phyloP scores from a whole-genome alignment of 192 early-diverging fungal genomes.

The Coemansia sp. region DNA sequence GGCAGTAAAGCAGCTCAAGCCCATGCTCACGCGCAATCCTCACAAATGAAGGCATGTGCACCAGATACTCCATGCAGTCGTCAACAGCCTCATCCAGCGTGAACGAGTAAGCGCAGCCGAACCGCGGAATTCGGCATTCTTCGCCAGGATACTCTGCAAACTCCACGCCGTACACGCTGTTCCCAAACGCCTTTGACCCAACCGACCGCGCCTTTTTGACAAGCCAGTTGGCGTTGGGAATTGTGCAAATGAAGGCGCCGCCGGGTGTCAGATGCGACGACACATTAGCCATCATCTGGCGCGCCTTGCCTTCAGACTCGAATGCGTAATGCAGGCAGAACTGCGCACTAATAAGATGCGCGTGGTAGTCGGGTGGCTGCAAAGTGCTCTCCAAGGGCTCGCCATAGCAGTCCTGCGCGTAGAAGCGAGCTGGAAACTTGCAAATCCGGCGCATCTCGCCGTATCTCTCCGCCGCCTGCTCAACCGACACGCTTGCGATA shows the following conservation, averaged over 20 bases:
- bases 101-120: conserved; percentile 89
- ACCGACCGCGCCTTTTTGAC: conserved; percentile 45
- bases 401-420: conserved; percentile 85
- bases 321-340: conserved; percentile 98
- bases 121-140: conserved; percentile 60
- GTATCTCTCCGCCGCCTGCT: conserved; percentile 78
- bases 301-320: conserved; percentile 77
- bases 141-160: conserved; percentile 64
- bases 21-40: conserved; percentile 82
- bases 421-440: conserved; percentile 74
- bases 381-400: conserved; percentile 62
- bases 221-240: conserved; percentile 90
- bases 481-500: conserved; percentile 83
- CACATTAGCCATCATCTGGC: conserved; percentile 82
- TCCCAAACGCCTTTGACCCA: conserved; percentile 65
- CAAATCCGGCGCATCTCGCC: conserved; percentile 49
- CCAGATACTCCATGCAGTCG: conserved; percentile 93
- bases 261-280: conserved; percentile 65
- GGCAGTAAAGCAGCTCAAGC: conserved; percentile 71
- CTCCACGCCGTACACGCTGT: conserved; percentile 82
- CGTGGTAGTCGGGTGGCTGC: conserved; percentile 54
- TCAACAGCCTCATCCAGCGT: conserved; percentile 94
- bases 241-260: conserved; percentile 89
- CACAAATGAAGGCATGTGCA: conserved; percentile 82
- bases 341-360: conserved; percentile 92